Evolutionary conservation across 2,329 filamentous ascomycete genomes (phyloP).

Genomic region (Apiospora arundinis): DNA sequence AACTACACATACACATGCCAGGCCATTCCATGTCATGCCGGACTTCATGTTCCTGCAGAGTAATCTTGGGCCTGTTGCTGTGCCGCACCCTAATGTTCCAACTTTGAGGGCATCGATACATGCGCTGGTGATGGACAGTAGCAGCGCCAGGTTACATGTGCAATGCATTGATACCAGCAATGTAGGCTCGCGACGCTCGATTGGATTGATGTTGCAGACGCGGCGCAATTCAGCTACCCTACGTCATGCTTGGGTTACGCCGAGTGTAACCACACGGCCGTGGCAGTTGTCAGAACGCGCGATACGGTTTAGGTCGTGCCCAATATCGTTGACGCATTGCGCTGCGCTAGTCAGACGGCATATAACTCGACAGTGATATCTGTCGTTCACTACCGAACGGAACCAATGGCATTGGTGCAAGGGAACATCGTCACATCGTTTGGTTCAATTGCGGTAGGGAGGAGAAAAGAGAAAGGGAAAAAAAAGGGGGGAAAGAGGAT

Average conservation of each 20-base stretch:
- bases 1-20: background rate
- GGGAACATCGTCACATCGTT: background rate
- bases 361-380: constrained; percentile 1
- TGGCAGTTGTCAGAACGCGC: background rate
- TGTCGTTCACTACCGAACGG: background rate
- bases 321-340: background rate
- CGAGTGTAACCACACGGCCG: constrained; percentile 12
- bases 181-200: background rate
- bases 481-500: background rate
- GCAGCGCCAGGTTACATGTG: constrained; percentile 3
- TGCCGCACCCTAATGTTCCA: constrained; percentile 9
- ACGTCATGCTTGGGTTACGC: constrained; percentile 15
- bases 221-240: background rate
- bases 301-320: background rate
- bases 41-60: constrained; percentile 4
- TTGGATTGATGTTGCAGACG: constrained; percentile 5
- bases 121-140: background rate
- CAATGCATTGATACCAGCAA: background rate
- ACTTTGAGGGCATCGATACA: background rate
- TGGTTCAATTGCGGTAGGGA: background rate
- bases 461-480: background rate
- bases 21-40: background rate
- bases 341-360: constrained; percentile 10
- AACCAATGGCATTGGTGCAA: background rate
- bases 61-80: constrained; percentile 1